Base-by-base conservation (phyloP, 129 eudicot genomes). In the Oenanthe sinensis region DNA sequence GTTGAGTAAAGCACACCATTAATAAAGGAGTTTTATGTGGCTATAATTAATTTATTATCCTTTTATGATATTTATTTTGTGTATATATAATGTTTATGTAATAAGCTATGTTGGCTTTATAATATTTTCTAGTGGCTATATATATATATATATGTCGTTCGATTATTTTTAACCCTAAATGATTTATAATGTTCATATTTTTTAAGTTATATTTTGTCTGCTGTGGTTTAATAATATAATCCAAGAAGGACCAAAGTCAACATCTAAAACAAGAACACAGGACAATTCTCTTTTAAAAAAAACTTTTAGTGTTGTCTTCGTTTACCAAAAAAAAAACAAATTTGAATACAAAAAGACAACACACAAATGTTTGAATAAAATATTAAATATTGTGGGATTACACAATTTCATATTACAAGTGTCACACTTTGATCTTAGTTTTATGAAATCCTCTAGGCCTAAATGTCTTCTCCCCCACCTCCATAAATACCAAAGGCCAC, bases 401-500 rank as follows among this genome's bases (percentile, higher is more conserved):
- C 30, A 26, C 4, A 42, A 15, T 45, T 39, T 68, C 6, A 68
- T 28, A 45, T 15, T 44, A 45, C 60, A 78, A 45, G 74, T 78
- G 80, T 78, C 71, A 62, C 37, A 62, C 9, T 58, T 60, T 20
- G 42, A 52, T 36, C 74, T 62, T 2, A n/a, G 73, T 24, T 37
- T 26, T 67, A 67, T n/a, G 14, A 62, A 9, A 70, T 33, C 40
- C 69, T 47, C 7, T 30, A 16, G 76, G 58, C 42, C 42, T 22
- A 24, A 71, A 68, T 33, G 20, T 47, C 52, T 15, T 79, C 19
- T 43, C 5, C 46, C 42, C 42, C 73, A 71, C 58, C 82, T 49
- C 82, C 78, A 72, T 79, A 79, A 79, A 79, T 79, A 72, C 73
- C 82, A 50, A 69, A 28, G 60, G 75, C 60, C 82, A 55, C 24